phyloP scores from a whole-genome alignment of 345 rosid genomes.

The Clarkia xantiana region DNA sequence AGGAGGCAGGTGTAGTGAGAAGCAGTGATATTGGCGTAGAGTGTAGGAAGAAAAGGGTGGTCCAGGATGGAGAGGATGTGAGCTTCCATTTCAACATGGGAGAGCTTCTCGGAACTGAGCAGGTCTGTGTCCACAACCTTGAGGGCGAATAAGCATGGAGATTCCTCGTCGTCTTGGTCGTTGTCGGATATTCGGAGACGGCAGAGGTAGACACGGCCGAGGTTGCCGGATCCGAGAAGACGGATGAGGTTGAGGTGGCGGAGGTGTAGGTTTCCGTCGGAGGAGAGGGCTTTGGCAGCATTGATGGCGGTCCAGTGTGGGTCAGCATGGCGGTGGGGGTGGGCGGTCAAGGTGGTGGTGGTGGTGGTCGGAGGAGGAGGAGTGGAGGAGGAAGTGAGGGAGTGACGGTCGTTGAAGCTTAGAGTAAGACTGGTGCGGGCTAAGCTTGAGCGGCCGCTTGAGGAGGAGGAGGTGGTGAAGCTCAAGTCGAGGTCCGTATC shows the following conservation, averaged over 20 bases:
- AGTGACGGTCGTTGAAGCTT: constrained; percentile 47
- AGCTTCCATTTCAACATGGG: constrained; percentile 46
- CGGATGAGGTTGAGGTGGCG: constrained; percentile 51
- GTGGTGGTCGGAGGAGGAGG: constrained; percentile 9
- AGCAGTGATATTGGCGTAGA: constrained; percentile 57
- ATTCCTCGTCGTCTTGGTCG: too few species aligned
- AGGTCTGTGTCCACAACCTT: constrained; percentile 48
- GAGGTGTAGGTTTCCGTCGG: constrained; percentile 45
- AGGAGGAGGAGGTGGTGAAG: constrained; percentile 41
- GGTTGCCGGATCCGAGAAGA: constrained; percentile 56
- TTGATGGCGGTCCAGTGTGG: constrained; percentile 52
- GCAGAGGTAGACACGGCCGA: constrained; percentile 60
- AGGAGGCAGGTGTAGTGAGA: constrained; percentile 78
- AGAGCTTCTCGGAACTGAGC: constrained; percentile 38
- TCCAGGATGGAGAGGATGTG: constrained; percentile 53
- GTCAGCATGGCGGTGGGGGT: constrained; percentile 37
- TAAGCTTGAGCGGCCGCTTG: constrained; percentile 48
- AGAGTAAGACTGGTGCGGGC: constrained; percentile 50
- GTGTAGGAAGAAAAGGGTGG: constrained; percentile 77
- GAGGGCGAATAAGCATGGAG: constrained; percentile 27
- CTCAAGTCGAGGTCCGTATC: constrained; percentile 59
- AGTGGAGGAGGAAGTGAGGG: constrained; percentile 20
- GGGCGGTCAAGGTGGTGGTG: constrained; percentile 13
- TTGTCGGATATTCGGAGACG: constrained; percentile 39
- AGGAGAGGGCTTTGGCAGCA: constrained; percentile 43